Evolutionary conservation across 2,329 filamentous ascomycete genomes (phyloP), one percentile per base, ranked within the genome.

Genomic region (Thelonectria rubi): DNA sequence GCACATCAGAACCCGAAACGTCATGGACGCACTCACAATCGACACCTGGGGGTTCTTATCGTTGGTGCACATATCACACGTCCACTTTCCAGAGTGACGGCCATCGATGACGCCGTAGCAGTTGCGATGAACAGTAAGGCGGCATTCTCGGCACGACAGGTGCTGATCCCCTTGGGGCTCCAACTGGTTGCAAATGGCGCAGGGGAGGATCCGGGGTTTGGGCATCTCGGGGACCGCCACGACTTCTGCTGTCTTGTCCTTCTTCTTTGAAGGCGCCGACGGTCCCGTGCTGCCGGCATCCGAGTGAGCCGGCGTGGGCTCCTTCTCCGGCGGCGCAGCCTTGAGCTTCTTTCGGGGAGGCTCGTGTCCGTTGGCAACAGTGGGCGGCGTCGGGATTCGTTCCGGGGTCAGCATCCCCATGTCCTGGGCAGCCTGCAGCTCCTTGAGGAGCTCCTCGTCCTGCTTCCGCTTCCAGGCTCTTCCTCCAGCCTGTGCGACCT

Each of bases 1-100:
- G 73, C 57, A 73, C 60, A 64, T 76, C 65, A 76, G 65, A 47
- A 24, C n/a, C 20, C 18, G 7, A n/a, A 18, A 15, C 24, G 14
- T 3, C 7, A 30, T 37, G 15, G 26, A 60, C 14, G 12, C 34
- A 82, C 88, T 83, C 83, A 91, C 90, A 60, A 96, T 94, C n/a
- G 95, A 97, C 46, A 97, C 90, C 67, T 92, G 89, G 5, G 94
- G 93, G 71, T 90, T 94, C 75, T 93, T 93, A 74, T 99, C 95
- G 73, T 99, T 99, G 39, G 88, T 84, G 77, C 95, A 99, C 86
- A 94, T 97, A 77, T 98, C 95, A 76, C 95, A 99, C 42, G 90
- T 87, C 95, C 95, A 99, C 77, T 97, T 97, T 46, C 84, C 86
- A 32, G 87, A 84, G 55, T 84, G 84, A 43, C 91, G 87, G 58